A percentile compares a stretch with the other conserved stretches of the same genome.
These are phyloP conservation scores for Daldinia sp. DNA, from an alignment of 2,329 filamentous ascomycete species.

Conservation along the genomic window DNA sequence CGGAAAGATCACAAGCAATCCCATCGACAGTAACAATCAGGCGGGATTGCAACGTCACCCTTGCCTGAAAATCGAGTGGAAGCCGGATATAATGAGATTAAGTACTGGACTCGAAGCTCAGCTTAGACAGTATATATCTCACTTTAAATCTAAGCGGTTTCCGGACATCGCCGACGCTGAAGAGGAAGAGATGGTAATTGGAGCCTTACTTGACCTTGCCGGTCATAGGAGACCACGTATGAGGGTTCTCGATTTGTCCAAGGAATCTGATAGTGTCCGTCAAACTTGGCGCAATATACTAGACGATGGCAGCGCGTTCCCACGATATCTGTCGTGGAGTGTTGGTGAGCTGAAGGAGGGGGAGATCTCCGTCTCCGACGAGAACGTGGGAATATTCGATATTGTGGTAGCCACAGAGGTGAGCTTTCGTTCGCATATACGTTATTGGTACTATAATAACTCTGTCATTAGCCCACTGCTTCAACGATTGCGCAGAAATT, in stretches of 20 bases:
- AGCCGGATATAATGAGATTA: background rate
- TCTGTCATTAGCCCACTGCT: no score
- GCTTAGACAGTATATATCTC: background rate
- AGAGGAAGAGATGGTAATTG: background rate
- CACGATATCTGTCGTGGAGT: background rate
- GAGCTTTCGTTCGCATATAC: no score
- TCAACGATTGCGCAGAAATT: no score
- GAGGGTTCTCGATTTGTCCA: background rate
- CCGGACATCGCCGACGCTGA: background rate
- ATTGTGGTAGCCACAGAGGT: no score
- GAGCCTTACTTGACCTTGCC: background rate
- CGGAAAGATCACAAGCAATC: background rate
- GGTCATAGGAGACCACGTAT: background rate
- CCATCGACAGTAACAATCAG: background rate
- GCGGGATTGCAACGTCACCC: background rate
- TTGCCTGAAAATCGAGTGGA: background rate
- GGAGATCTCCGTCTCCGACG: no score
- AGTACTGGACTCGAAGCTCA: background rate
- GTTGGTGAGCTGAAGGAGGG: no score
- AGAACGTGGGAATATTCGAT: no score
- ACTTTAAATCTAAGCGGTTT: background rate
- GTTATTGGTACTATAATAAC: no score
- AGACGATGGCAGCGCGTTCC: background rate
- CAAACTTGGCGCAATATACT: background rate
- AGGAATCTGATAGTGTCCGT: background rate